A percentile compares a stretch with the other conserved stretches of the same genome.
phyloP scores from a whole-genome alignment of 345 rosid genomes.

The Balakata baccata region DNA sequence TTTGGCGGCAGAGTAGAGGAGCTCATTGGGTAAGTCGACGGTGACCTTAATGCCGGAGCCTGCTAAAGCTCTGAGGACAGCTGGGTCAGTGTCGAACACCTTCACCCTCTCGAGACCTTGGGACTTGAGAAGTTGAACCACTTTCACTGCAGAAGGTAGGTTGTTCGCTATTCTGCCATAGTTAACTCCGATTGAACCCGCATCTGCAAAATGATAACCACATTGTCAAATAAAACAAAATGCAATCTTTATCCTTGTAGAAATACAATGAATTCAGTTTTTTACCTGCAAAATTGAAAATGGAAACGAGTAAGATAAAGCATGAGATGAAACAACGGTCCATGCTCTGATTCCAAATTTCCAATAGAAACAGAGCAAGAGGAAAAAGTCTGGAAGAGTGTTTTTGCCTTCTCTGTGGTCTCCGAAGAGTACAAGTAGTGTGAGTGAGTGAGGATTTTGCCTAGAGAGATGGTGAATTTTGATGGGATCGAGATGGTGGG shows the following conservation, averaged over 20 bases:
- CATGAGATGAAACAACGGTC: background rate
- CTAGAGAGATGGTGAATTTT: background rate
- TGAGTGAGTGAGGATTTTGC: background rate
- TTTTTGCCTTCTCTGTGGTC: too few species aligned
- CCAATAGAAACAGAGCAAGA: background rate
- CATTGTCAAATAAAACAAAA: background rate
- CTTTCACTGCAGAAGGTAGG: conserved; percentile 71
- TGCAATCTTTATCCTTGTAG: too few species aligned
- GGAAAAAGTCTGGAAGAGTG: too few species aligned
- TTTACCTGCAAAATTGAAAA: conserved; percentile 16
- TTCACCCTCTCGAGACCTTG: conserved; percentile 70
- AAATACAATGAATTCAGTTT: background rate
- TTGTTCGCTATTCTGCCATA: conserved; percentile 81
- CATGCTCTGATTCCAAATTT: conserved; percentile 1
- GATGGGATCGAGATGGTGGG: conserved; percentile 11
- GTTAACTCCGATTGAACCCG: conserved; percentile 85
- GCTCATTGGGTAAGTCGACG: conserved; percentile 76
- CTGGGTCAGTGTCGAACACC: conserved; percentile 72
- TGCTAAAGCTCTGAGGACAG: conserved; percentile 72
- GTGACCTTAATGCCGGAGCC: conserved; percentile 80
- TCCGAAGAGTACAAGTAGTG: background rate
- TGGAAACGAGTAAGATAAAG: conserved; percentile 5
- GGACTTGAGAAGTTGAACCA: conserved; percentile 63
- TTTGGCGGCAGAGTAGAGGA: conserved; percentile 62
- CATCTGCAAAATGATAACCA: conserved; percentile 41